Evolutionary conservation across 1,139 yeast species (phyloP).

Genomic region (Geotrichum carabidarum): DNA sequence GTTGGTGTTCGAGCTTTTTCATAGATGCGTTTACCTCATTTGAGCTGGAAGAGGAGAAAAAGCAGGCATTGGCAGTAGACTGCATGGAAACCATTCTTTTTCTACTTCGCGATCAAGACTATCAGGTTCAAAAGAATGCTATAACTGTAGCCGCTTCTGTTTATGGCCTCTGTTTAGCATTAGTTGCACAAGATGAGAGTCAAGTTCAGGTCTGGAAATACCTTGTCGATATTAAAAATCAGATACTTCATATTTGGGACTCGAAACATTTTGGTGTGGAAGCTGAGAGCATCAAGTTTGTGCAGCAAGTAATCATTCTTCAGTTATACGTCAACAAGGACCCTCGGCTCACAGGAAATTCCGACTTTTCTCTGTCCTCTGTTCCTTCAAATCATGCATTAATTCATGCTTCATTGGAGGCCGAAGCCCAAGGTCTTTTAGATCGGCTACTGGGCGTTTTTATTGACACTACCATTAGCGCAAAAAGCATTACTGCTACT

Average conservation of each 20-base stretch:
- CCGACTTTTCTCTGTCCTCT: conserved; percentile 52
- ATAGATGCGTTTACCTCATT: conserved; percentile 38
- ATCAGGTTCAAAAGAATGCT: conserved; percentile 32
- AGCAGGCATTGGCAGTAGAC: conserved; percentile 32
- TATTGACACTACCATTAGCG: conserved; percentile 38
- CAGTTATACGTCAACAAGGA: conserved; percentile 52
- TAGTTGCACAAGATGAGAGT: conserved; percentile 30
- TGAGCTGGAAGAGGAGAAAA: conserved; percentile 30
- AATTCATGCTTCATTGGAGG: conserved; percentile 54
- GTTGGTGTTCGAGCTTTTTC: conserved; percentile 41
- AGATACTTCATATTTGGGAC: conserved; percentile 36
- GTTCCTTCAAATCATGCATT: conserved; percentile 66
- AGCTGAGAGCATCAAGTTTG: conserved; percentile 65
- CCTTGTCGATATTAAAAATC: conserved; percentile 32
- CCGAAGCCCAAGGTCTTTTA: conserved; percentile 66
- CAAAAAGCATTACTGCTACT: conserved; percentile 35
- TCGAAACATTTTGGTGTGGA: conserved; percentile 41
- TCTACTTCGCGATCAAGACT: conserved; percentile 30
- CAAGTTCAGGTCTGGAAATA: conserved; percentile 33
- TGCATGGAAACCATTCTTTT: conserved; percentile 33
- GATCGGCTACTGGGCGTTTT: conserved; percentile 59
- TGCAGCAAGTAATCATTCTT: conserved; percentile 62
- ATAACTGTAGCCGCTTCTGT: conserved; percentile 34
- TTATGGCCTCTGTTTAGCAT: conserved; percentile 36
- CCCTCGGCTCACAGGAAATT: conserved; percentile 30